Base-by-base conservation (phyloP, 306 rosid species). In the Medicago arabica region DNA sequence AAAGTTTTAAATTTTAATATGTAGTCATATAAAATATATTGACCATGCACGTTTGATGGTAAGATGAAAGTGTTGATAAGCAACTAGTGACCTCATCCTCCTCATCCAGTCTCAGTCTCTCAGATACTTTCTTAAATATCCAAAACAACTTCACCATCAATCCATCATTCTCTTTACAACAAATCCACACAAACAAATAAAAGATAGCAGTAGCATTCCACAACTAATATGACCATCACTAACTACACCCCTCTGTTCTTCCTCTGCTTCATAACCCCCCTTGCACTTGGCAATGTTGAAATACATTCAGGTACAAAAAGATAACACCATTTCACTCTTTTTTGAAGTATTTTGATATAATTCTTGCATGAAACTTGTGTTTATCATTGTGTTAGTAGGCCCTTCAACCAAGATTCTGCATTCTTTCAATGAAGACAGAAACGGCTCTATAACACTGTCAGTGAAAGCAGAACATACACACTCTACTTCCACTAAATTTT, bases 271-370 rank as follows among this genome's bases (percentile, higher is more conserved):
- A 65, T 67, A 61, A 31, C 62, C 19, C 68, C 74, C 46, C 67
- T 83, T 64, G 40, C 57, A 46, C 57, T 65, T 62, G 60, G 71
- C 70, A 21, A 68, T 70, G 67, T 70, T 38, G 82, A 67, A 77
- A 13, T 40, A 44, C 86, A 79, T 77, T 77, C 85, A 79, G 88
- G 91, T 87, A 66, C 2, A 58, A 1, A 65, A 59, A 70, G 13
- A 57, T 23, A 49, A 28, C 25, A 55, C 4, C 12, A 19, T 55
- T 54, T 11, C 14, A 55, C 19, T 57, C 23, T 51, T 18, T 18
- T 10, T 3, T 3, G 14, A 15, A 7, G 9, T 36, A 44, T 61
- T 51, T 21, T 69, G 71, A 18, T 43, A n/a, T 17, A 40, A 60
- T 54, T 36, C 49, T 46, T 59, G 16, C 38, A 2, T 2, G 1